Evolutionary conservation across 139 green algal species (phyloP), one percentile per base, ranked within the genome.

Genomic region (Coccomyxa sp.): DNA sequence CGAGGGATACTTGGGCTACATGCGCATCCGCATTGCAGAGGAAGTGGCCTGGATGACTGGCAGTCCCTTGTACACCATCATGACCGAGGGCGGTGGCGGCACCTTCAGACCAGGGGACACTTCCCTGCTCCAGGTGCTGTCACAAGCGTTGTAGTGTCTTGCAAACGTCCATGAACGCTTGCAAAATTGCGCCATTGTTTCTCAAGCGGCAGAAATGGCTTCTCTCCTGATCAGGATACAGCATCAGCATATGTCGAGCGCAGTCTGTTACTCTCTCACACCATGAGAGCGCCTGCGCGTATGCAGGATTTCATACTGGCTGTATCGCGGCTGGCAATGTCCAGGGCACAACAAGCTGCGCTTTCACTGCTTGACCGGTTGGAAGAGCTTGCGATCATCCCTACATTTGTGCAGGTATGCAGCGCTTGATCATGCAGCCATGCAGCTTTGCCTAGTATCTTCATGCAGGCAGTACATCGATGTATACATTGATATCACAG

Each of bases 21-120:
- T 84, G 59, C 58, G 74, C 12, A 51, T 84, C 10, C 77, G 66
- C 17, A 76, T 86, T 10, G 66, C 58, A 21, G 85, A 88, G 38
- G 38, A 86, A 38, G 32, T 86, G n/a, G 82, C 79, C 21, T 85
- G 79, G 71, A 30, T 60, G 16, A 76, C 45, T 13, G 85, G 85
- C 32, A 86, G 81, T 79, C 58, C 79, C n/a, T 11, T 88, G 16
- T 88, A 79, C 32, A 1, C 38, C 17, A 17, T 76, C 32, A 82
- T 88, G 14, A 51, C 16, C 4, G 18, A n/a, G 27, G 67, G 76
- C 10, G 79, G 68, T 12, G 79, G 57, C 17, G 79, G 38, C 28
- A 67, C 57, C 15, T 31, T 21, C 30, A 23, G 45, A 1, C 31
- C 31, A 28, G 79, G 58, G 18, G 71, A 84, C 67, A 71, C 67